Percentiles rank a stretch among this genome's conserved stretches.
These are phyloP conservation scores for Nigrograna mackinnonii DNA, from an alignment of 2,329 filamentous ascomycete genomes.

Conservation along the genomic window DNA sequence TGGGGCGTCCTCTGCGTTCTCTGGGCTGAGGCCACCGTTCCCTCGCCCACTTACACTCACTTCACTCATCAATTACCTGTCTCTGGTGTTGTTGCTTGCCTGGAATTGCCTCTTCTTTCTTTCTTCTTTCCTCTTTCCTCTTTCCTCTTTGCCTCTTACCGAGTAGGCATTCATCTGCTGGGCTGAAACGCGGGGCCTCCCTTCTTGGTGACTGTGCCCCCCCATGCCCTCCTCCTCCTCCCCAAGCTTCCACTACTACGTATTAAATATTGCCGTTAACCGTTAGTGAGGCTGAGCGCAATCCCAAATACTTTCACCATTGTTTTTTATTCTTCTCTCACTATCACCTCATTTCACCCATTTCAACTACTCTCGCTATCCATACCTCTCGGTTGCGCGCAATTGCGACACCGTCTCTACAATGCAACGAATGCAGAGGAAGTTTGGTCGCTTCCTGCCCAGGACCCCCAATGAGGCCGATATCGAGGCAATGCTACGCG, in stretches of 20 bases:
- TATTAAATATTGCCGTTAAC: constrained; percentile 17
- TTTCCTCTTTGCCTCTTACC: no score
- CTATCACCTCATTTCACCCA: neutral
- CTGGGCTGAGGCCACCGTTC: no score
- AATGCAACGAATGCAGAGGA: constrained; percentile 75
- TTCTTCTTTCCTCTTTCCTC: no score
- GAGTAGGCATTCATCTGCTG: neutral
- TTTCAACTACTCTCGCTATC: neutral
- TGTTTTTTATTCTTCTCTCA: neutral
- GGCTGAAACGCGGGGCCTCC: constrained; percentile 21
- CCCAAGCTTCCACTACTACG: constrained; percentile 17
- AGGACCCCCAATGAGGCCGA: constrained; percentile 76
- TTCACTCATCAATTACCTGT: no score
- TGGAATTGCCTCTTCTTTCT: no score
- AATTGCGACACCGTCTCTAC: constrained; percentile 30
- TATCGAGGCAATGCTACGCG: constrained; percentile 72
- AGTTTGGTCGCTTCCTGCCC: constrained; percentile 73
- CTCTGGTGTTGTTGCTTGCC: no score
- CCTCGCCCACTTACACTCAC: no score
- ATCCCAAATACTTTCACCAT: no score
- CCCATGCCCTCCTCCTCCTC: constrained; percentile 7
- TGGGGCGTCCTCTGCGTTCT: no score
- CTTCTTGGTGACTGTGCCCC: constrained; percentile 10
- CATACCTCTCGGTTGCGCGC: neutral
- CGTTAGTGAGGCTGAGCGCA: constrained; percentile 13